A percentile compares a stretch with the other conserved stretches of the same genome.
phyloP scores from a whole-genome alignment of 2,329 filamentous ascomycete genomes.

The Hypocreales sp. region DNA sequence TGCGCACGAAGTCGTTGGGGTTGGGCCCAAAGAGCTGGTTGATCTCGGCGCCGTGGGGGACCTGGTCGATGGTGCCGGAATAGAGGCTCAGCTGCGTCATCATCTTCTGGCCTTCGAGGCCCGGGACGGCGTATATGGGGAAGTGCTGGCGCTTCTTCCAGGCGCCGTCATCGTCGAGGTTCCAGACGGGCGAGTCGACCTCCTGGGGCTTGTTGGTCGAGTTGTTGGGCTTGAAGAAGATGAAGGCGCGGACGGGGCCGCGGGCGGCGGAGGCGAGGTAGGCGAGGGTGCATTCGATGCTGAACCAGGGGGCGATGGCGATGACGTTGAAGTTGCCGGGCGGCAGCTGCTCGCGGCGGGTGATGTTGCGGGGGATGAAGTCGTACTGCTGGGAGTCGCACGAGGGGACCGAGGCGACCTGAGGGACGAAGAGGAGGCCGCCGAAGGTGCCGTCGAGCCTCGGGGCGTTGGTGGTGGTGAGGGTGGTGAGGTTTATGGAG shows the following conservation, averaged over 20 bases:
- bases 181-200: conserved; percentile 50
- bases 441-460: conserved; percentile 45
- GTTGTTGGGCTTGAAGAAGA: conserved; percentile 46
- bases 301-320: conserved; percentile 78
- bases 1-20: conserved; percentile 41
- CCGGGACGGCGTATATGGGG: conserved; percentile 71
- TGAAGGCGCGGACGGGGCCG: conserved; percentile 45
- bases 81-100: conserved; percentile 61
- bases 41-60: conserved; percentile 43
- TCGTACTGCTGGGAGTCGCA: conserved; percentile 48
- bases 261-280: conserved; percentile 49
- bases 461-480: conserved; percentile 52
- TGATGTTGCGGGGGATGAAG: conserved; percentile 64
- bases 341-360: conserved; percentile 53
- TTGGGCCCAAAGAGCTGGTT: conserved; percentile 37
- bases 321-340: conserved; percentile 57
- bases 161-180: conserved; percentile 48
- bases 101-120: conserved; percentile 47
- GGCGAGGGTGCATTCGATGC: conserved; percentile 51
- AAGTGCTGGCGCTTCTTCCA: conserved; percentile 61
- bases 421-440: conserved; percentile 77
- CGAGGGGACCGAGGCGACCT: conserved; percentile 37
- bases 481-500: conserved; percentile 51
- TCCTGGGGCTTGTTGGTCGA: conserved; percentile 47
- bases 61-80: conserved; percentile 54